Evolutionary conservation across 345 rosid species (phyloP), one percentile per base, ranked within the genome.

Genomic region (Populus alba): DNA sequence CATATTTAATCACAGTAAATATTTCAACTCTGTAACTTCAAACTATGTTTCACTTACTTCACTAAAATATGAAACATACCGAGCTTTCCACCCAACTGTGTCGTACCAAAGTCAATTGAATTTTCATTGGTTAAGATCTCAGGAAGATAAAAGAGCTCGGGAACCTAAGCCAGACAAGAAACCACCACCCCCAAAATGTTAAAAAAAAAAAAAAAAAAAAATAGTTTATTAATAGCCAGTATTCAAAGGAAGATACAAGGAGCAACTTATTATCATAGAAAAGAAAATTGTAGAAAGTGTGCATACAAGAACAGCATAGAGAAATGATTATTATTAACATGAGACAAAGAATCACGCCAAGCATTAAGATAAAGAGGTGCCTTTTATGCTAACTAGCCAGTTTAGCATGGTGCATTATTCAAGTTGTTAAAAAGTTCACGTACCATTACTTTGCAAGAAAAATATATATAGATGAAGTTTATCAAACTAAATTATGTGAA

Each of bases 71-170:
- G 65, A 68, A 23, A 66, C 98, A 84, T 88, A 96, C 99, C 99
- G 31, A 94, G 90, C 83, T 89, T 94, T 85, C 84, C 97, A 78
- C 99, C 97, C 84, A 96, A 74, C 78, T 94, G 98, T 57, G 97
- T 96, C 53, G 94, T 90, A 81, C 99, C 97, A 85, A 92, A 94
- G 83, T 92, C 97, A 29, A 94, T 82, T 27, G 88, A 89, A 85
- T 94, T 96, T 81, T 90, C 98, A 82, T 94, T 96, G 75, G 94
- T 94, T 77, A 96, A 83, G 80, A 90, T 86, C 87, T 96, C 99
- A 27, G 98, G 99, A 68, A 96, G 97, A 87, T 91, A 96, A 88
- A 94, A 96, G 79, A 96, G 83, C 92, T 96, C 99, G 18, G 99
- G 99, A 78, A 96, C 98, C 99, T 96, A 82, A 62, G 70, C 75